Base-by-base conservation (phyloP, 1,284 basidiomycete species). In the Pyrrhoderma noxium region DNA sequence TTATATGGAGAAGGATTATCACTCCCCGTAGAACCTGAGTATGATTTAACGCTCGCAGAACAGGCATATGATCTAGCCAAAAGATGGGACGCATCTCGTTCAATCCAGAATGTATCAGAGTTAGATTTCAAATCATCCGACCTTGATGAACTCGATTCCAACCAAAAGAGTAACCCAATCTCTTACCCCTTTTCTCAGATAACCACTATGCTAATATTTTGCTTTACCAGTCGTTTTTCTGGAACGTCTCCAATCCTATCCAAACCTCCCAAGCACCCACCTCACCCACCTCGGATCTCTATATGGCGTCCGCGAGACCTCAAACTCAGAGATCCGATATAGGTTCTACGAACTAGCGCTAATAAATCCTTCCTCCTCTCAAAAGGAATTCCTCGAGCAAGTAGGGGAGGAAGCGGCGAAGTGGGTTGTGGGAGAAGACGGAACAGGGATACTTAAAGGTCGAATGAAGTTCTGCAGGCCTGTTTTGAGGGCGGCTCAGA, bases 391-490 rank as follows among this genome's bases (percentile, higher is more conserved):
- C 79, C 77, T 1, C 51, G 52, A 0, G n/a, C n/a, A n/a, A n/a
- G n/a, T n/a, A n/a, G n/a, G n/a, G n/a, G n/a, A n/a, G n/a, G 68
- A 74, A 18, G 86, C 82, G 1, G 76, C 73, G 0, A 69, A 75
- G 25, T 89, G 86, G 87, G 78, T 84, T n/a, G 75, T 81, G 11
- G 85, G 84, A 5, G 69, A 64, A 18, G 78, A 80, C 54, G 77
- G 69, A 25, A 75, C 71, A 9, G 80, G 75, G 2, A 67, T 79
- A 36, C 66, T 88, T 53, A 82, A 84, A 60, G 86, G 85, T 3
- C 71, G 88, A 18, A 89, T 90, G 86, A 90, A 91, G 64, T 89
- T 89, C 69, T 89, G 85, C 64, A 67, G 89, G 50, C 84, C 84
- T 0, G 68, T 79, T 7, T 80, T 88, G 61, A 66, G 76, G 38